phyloP scores from a whole-genome alignment of 306 rosid species.

The Acacia melanoxylon region DNA sequence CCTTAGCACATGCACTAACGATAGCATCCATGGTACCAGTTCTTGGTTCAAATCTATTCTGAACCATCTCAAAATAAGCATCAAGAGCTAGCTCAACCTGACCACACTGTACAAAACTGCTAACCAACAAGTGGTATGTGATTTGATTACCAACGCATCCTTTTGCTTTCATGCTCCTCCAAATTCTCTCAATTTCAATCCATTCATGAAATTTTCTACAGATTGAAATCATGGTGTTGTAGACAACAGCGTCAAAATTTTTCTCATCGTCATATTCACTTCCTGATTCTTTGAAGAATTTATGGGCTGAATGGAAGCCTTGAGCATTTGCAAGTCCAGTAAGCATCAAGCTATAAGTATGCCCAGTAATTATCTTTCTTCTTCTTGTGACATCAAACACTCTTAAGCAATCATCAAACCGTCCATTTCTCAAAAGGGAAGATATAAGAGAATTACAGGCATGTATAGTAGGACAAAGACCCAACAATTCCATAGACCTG shows the following conservation, averaged over 20 bases:
- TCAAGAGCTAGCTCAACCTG: constrained; percentile 78
- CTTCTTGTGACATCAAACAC: constrained; percentile 56
- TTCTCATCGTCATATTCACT: constrained; percentile 44
- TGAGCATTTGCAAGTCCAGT: constrained; percentile 55
- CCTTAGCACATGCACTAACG: constrained; percentile 66
- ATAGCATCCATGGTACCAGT: constrained; percentile 63
- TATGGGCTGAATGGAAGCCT: constrained; percentile 55
- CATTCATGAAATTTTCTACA: constrained; percentile 65
- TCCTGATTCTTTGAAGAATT: constrained; percentile 56
- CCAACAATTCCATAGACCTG: constrained; percentile 68
- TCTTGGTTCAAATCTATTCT: constrained; percentile 58
- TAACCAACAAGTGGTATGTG: constrained; percentile 67
- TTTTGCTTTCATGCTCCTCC: constrained; percentile 72
- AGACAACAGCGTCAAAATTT: constrained; percentile 65
- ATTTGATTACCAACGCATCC: constrained; percentile 48
- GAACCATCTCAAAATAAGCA: constrained; percentile 77
- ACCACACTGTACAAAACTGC: constrained; percentile 58
- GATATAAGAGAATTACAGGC: constrained; percentile 82
- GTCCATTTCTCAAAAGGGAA: constrained; percentile 71
- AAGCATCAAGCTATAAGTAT: constrained; percentile 77
- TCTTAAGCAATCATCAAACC: constrained; percentile 59
- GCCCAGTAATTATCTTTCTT: constrained; percentile 59
- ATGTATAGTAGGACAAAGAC: constrained; percentile 71
- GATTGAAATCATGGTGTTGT: constrained; percentile 80
- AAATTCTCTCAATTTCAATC: constrained; percentile 73